Evolutionary conservation across 371 early-diverging fungal species (phyloP), one percentile per base, ranked within the genome.

Genomic region (Funneliformis caledonium): DNA sequence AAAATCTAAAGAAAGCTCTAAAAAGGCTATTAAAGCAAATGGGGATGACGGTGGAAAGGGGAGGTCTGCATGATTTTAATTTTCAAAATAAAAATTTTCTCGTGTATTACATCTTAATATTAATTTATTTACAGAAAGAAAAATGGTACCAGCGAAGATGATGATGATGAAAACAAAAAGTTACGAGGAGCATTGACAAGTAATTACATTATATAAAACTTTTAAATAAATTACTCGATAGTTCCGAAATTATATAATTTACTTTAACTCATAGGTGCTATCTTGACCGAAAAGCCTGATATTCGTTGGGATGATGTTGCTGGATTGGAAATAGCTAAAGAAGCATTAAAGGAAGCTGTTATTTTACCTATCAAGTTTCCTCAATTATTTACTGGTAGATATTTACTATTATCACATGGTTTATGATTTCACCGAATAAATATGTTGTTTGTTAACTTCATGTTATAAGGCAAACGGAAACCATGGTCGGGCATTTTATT

Each of bases 401-500:
- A 62, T 42, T 26, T 10, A n/a, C 9, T 19, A 37, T 22, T 56
- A 22, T 2, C 14, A 52, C 37, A 56, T 16, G 14, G 56, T 6
- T 43, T 45, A 37, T 47, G 33, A 26, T 37, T 69, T 75, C 31
- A 42, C 43, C 56, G n/a, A 16, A 65, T 31, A 48, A 26, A 45
- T 4, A 42, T 45, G 48, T 72, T 80, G 33, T 43, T 42, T 61
- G 43, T 43, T 3, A 33, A 56, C 7, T 79, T 2, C 62, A 12
- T 69, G 26, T 5, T 77, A 33, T 56, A 85, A 91, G 91, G 95
- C 79, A 91, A 97, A 85, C 93, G 99, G 83, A 93, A 93, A 76
- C 99, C 99, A 52, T 99, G 99, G 95, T 88, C 93, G 80, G 99
- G 99, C 26, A 99, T 99, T 80, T 87, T 99, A 70, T 85, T 99